phyloP scores from a whole-genome alignment of 2,329 filamentous ascomycete genomes.

The Fusarium brachygibbosum region DNA sequence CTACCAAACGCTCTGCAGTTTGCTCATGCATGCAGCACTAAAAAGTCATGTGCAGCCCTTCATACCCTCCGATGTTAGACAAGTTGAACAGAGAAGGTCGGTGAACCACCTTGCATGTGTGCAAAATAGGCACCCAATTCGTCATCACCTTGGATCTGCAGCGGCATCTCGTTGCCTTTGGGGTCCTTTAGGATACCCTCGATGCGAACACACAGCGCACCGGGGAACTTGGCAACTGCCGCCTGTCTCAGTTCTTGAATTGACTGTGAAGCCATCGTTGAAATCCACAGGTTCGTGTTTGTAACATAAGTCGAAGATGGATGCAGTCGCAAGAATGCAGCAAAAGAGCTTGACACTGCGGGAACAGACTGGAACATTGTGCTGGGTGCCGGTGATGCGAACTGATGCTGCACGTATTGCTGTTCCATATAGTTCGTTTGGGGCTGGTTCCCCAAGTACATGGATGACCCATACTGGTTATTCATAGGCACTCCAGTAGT shows the following conservation, averaged over 20 bases:
- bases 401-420: constrained; percentile 52
- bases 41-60: constrained; percentile 16
- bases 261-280: constrained; percentile 69
- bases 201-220: constrained; percentile 69
- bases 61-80: constrained; percentile 46
- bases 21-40: background rate
- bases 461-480: constrained; percentile 56
- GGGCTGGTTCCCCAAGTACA: constrained; percentile 56
- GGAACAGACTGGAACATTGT: constrained; percentile 45
- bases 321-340: constrained; percentile 78
- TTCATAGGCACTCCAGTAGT: constrained; percentile 49
- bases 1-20: background rate
- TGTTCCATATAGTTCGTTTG: constrained; percentile 55
- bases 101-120: constrained; percentile 66
- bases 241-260: constrained; percentile 73
- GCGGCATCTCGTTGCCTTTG: constrained; percentile 70
- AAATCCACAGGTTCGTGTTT: constrained; percentile 73
- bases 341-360: constrained; percentile 55
- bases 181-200: constrained; percentile 75
- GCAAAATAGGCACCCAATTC: constrained; percentile 80
- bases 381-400: constrained; percentile 42
- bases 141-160: constrained; percentile 77
- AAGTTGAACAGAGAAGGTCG: constrained; percentile 60
- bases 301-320: constrained; percentile 69
- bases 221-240: constrained; percentile 72